These are phyloP conservation scores for Ceratobasidium sp. DNA, from an alignment of 1,284 basidiomycete species.

Conservation along the genomic window DNA sequence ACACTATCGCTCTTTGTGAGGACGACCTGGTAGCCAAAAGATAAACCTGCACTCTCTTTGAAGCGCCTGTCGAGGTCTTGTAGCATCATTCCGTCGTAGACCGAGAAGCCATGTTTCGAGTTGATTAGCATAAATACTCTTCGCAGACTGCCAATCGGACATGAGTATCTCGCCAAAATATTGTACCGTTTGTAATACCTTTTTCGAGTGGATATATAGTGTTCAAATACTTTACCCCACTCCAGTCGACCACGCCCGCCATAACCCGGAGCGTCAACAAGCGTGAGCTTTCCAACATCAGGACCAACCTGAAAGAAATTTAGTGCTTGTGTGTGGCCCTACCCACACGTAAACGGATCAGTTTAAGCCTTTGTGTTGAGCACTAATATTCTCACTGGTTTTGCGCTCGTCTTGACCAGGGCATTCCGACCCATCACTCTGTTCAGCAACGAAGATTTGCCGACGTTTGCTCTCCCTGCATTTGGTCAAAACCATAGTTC, in stretches of 20 bases:
- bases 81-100: slow-evolving; percentile 67
- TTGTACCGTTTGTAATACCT: slow-evolving; percentile 53
- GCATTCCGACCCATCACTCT: slow-evolving; percentile 64
- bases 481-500: too few species aligned
- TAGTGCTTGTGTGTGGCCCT: slow-evolving; percentile 73
- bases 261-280: slow-evolving; percentile 81
- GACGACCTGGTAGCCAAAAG: slow-evolving; percentile 68
- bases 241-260: slow-evolving; percentile 72
- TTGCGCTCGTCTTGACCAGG: slow-evolving; percentile 68
- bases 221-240: slow-evolving; percentile 72
- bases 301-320: slow-evolving; percentile 72
- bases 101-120: slow-evolving; percentile 64
- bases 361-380: not conserved
- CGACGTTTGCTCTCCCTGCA: slow-evolving; percentile 65
- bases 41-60: slow-evolving; percentile 48
- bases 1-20: slow-evolving; percentile 70
- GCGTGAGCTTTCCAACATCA: slow-evolving; percentile 61
- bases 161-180: not conserved
- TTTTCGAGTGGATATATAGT: slow-evolving; percentile 64
- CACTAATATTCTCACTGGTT: slow-evolving; percentile 58
- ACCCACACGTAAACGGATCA: not conserved
- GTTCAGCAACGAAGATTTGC: slow-evolving; percentile 76
- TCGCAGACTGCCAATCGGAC: slow-evolving; percentile 59
- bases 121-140: slow-evolving; percentile 74
- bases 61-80: slow-evolving; percentile 53